Percentiles rank a stretch among this genome's conserved stretches.
Conservation (phyloP, 352 stramenopile species). For the Globisporangium okanoganense region DNA sequence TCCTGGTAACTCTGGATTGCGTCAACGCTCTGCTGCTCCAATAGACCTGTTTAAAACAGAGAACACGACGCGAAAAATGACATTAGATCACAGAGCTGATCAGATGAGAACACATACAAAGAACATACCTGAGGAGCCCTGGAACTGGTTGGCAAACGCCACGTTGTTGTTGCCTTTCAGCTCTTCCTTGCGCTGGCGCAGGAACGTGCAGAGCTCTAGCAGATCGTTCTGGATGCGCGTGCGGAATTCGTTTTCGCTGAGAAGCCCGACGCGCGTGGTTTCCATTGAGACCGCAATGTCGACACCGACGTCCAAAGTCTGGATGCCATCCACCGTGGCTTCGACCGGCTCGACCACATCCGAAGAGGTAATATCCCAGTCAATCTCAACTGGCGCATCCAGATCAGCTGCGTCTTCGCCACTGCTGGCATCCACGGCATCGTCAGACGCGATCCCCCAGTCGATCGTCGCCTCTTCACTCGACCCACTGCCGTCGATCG, state of each 20-base stretch:
- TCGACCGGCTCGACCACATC: conserved; percentile 30
- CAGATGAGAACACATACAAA: neutral
- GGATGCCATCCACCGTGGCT: conserved; percentile 3
- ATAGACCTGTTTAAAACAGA: conserved; percentile 26
- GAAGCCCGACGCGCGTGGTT: conserved; percentile 40
- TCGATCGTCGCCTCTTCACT: conserved; percentile 42
- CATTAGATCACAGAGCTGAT: too few relatives aligned
- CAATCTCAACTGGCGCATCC: conserved; percentile 51
- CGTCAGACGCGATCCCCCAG: conserved; percentile 46
- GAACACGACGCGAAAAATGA: too few relatives aligned
- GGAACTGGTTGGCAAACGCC: conserved; percentile 72
- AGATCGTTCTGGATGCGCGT: conserved; percentile 66
- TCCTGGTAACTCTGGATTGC: conserved; percentile 37
- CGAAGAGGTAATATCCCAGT: conserved; percentile 70
- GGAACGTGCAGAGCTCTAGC: conserved; percentile 65
- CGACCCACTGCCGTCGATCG: conserved; percentile 33
- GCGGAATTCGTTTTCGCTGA: conserved; percentile 57
- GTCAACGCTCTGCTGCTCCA: conserved; percentile 65
- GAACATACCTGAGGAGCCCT: conserved; percentile 51
- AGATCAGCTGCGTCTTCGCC: conserved; percentile 19
- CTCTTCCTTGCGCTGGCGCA: conserved; percentile 50
- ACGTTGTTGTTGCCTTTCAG: conserved; percentile 34
- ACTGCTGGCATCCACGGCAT: conserved; percentile 1
- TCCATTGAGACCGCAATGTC: conserved; percentile 6
- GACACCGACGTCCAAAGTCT: neutral